Evolutionary conservation across 768 basidiomycete genomes (phyloP).

Genomic region (Tephrocybe sp.): DNA sequence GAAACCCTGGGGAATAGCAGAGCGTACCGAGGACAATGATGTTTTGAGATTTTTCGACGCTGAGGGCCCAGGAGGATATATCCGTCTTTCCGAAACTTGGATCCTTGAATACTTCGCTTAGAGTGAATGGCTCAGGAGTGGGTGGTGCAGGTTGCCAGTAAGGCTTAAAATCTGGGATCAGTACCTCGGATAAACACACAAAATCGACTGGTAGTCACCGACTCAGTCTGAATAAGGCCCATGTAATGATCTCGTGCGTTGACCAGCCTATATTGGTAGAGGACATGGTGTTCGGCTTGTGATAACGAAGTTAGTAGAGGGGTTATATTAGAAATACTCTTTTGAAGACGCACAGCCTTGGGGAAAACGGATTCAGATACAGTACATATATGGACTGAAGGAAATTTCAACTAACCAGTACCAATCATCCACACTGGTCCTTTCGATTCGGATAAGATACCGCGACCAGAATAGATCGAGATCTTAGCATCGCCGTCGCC

Average conservation of each 20-base stretch:
- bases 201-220: conserved; percentile 34
- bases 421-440: conserved; percentile 86
- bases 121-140: conserved; percentile 54
- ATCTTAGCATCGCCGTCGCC: conserved; percentile 44
- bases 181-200: neutral
- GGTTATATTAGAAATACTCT: no score
- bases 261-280: conserved; percentile 70
- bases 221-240: conserved; percentile 75
- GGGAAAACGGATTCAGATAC: no score
- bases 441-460: conserved; percentile 67
- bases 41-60: conserved; percentile 42
- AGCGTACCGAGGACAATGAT: conserved; percentile 11
- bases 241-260: conserved; percentile 67
- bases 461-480: conserved; percentile 66
- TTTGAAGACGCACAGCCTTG: no score
- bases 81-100: conserved; percentile 42
- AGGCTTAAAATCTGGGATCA: conserved; percentile 41
- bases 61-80: conserved; percentile 57
- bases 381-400: neutral
- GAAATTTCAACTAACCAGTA: conserved; percentile 41
- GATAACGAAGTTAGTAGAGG: neutral
- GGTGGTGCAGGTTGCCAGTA: conserved; percentile 66
- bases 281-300: conserved; percentile 62
- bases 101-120: conserved; percentile 45
- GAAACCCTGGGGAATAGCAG: conserved; percentile 13